phyloP scores from a whole-genome alignment of 2,329 filamentous ascomycete genomes.

The Alternaria rosae region DNA sequence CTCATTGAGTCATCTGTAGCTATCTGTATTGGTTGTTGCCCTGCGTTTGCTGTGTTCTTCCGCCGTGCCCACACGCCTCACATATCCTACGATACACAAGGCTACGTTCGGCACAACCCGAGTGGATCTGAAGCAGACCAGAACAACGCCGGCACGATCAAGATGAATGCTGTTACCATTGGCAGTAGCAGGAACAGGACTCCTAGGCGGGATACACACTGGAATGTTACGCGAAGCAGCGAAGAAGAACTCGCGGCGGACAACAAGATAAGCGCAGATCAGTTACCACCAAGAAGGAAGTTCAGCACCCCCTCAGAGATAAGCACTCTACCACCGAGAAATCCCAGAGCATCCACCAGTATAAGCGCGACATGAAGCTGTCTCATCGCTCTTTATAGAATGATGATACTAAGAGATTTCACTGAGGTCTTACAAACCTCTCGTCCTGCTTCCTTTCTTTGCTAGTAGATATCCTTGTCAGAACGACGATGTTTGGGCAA shows the following conservation, averaged over 20 bases:
- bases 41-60: conserved; percentile 27
- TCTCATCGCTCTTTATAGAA: too few species aligned
- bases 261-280: conserved; percentile 4
- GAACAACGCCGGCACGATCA: background rate
- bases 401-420: too few species aligned
- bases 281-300: conserved; percentile 1
- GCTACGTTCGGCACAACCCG: conserved; percentile 19
- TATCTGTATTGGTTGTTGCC: conserved; percentile 34
- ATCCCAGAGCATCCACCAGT: background rate
- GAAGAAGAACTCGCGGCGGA: conserved; percentile 22
- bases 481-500: too few species aligned
- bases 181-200: background rate
- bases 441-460: too few species aligned
- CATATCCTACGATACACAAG: conserved; percentile 17
- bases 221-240: conserved; percentile 18
- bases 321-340: background rate
- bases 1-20: conserved; percentile 45
- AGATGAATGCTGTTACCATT: background rate
- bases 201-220: conserved; percentile 3
- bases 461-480: too few species aligned
- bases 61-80: conserved; percentile 16
- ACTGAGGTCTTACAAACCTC: background rate
- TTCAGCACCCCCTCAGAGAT: background rate
- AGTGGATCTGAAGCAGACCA: conserved; percentile 2
- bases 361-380: background rate